Evolutionary conservation across 176 grass and related monocot species (phyloP).

Genomic region (Alopecurus myosuroides): DNA sequence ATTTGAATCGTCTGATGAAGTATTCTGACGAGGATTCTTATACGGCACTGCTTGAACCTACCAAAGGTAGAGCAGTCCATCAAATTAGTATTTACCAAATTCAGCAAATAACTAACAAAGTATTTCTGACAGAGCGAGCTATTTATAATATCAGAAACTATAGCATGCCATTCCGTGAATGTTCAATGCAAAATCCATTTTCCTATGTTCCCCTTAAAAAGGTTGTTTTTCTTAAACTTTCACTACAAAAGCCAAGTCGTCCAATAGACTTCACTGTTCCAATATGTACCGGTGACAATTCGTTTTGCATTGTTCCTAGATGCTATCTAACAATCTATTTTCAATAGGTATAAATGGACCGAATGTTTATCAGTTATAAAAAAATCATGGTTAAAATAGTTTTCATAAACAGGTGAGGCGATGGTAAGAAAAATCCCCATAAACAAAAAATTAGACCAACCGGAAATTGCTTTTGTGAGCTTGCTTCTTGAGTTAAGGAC

Average conservation of each 20-base stretch:
- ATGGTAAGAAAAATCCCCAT: conserved; percentile 3
- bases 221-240: neutral
- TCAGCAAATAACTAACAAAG: conserved; percentile 9
- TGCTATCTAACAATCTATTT: neutral
- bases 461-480: conserved; percentile 21
- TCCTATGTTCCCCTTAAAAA: neutral
- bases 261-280: neutral
- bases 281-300: neutral
- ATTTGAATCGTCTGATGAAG: conserved; percentile 24
- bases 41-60: conserved; percentile 42
- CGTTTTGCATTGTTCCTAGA: neutral
- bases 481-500: conserved; percentile 54
- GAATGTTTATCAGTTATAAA: neutral
- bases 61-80: conserved; percentile 24
- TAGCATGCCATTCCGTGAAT: neutral
- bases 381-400: neutral
- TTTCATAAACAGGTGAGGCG: neutral
- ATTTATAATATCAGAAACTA: conserved; percentile 16
- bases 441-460: conserved; percentile 29
- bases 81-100: conserved; percentile 27
- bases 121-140: neutral
- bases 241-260: neutral
- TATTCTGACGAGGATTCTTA: conserved; percentile 57
- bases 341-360: neutral
- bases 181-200: neutral